Evolutionary conservation across 1,284 basidiomycete species (phyloP).

Genomic region (Rhodotorula sp.): DNA sequence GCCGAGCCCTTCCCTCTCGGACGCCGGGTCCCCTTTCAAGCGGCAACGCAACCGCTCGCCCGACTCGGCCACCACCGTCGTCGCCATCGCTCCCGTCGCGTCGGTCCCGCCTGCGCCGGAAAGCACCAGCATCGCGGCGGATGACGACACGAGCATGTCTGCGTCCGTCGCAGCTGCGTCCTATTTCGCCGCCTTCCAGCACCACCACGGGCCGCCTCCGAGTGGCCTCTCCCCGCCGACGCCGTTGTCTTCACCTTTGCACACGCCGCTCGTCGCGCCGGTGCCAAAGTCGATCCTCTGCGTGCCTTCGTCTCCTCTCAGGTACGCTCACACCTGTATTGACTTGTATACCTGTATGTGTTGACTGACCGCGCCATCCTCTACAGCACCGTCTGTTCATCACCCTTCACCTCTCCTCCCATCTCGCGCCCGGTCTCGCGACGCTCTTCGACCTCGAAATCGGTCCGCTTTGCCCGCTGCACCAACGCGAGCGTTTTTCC

Average conservation of each 20-base stretch:
- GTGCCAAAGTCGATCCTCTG: constrained; percentile 35
- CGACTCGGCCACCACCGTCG: constrained; percentile 5
- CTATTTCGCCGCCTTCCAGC: constrained; percentile 14
- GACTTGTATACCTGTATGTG: too few relatives aligned
- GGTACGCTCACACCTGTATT: neutral
- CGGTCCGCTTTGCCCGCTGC: constrained; percentile 40
- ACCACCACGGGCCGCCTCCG: neutral
- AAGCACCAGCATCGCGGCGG: neutral
- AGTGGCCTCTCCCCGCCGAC: neutral
- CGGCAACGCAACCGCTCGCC: constrained; percentile 38
- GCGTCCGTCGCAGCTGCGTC: constrained; percentile 7
- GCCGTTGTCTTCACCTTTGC: neutral
- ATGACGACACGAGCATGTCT: neutral
- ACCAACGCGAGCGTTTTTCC: constrained; percentile 41
- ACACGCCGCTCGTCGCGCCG: neutral
- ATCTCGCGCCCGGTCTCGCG: constrained; percentile 37
- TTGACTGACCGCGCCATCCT: neutral
- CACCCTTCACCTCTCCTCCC: constrained; percentile 25
- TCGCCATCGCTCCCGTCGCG: neutral
- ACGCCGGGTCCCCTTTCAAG: constrained; percentile 33
- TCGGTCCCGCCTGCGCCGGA: neutral
- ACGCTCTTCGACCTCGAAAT: constrained; percentile 37
- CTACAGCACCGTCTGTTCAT: constrained; percentile 11
- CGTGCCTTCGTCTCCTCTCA: constrained; percentile 14
- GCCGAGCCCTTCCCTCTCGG: constrained; percentile 14